Evolutionary conservation across 2,329 filamentous ascomycete genomes (phyloP).

Genomic region (Hymenoscyphus repandus): DNA sequence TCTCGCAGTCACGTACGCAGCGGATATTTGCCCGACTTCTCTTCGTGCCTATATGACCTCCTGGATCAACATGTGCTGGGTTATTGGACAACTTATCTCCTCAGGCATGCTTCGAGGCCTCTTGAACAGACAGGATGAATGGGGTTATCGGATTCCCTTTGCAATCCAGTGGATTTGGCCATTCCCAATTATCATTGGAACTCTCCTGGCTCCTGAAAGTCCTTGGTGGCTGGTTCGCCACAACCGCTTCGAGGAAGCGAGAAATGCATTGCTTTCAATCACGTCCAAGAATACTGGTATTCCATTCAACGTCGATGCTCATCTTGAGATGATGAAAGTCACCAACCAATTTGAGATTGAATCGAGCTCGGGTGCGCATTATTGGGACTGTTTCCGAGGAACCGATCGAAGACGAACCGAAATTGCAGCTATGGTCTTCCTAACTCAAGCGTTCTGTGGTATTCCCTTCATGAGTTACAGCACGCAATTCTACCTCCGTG

Average conservation of each 20-base stretch:
- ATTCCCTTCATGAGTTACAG: slow-evolving; percentile 61
- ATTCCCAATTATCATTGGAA: slow-evolving; percentile 38
- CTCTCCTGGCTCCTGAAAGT: slow-evolving; percentile 41
- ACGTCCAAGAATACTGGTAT: slow-evolving; percentile 12
- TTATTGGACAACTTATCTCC: slow-evolving; percentile 42
- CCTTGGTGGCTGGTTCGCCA: slow-evolving; percentile 34
- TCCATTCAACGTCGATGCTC: slow-evolving; percentile 65
- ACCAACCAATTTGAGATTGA: slow-evolving; percentile 75
- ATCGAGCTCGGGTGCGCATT: slow-evolving; percentile 62
- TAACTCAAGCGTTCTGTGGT: slow-evolving; percentile 33
- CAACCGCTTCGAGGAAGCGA: neutral
- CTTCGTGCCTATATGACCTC: slow-evolving; percentile 47
- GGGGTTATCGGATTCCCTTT: slow-evolving; percentile 43
- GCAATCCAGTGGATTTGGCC: slow-evolving; percentile 47
- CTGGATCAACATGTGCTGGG: slow-evolving; percentile 49
- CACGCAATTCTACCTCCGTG: slow-evolving; percentile 54
- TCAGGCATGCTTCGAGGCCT: slow-evolving; percentile 41
- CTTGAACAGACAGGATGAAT: slow-evolving; percentile 22
- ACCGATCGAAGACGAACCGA: slow-evolving; percentile 74
- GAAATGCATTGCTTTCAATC: slow-evolving; percentile 13
- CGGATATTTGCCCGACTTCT: slow-evolving; percentile 46
- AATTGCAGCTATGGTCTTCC: slow-evolving; percentile 30
- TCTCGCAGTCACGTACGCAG: slow-evolving; percentile 28
- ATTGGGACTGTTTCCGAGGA: slow-evolving; percentile 76
- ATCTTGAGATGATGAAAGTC: slow-evolving; percentile 87